Evolutionary conservation across 192 early-diverging fungal genomes (phyloP).

Genomic region (Coemansia erecta): DNA sequence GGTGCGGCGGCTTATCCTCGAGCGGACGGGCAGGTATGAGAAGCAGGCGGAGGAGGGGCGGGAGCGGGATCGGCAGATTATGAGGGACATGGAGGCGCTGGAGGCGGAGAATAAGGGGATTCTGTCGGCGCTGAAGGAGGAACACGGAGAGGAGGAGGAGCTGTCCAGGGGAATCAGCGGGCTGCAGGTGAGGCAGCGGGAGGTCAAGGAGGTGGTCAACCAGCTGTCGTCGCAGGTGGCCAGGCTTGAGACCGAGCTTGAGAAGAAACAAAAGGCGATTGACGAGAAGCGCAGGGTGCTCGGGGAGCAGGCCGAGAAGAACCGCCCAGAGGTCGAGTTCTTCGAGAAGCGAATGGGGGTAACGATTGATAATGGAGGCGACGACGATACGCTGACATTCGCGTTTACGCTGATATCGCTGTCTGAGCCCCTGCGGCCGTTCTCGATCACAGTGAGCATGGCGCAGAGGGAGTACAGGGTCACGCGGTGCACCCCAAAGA

Average conservation of each 20-base stretch:
- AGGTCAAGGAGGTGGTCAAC: constrained; percentile 27
- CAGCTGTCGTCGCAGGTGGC: constrained; percentile 41
- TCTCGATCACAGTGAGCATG: constrained; percentile 59
- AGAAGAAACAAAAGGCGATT: constrained; percentile 51
- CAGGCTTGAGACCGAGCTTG: constrained; percentile 52
- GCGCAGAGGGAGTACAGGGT: constrained; percentile 57
- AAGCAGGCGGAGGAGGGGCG: constrained; percentile 17
- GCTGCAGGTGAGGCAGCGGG: constrained; percentile 45
- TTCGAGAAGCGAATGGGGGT: constrained; percentile 56
- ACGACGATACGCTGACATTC: constrained; percentile 60
- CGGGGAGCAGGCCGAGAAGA: constrained; percentile 51
- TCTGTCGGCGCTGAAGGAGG: constrained; percentile 51
- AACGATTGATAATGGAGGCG: constrained; percentile 37
- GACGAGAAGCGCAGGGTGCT: constrained; percentile 53
- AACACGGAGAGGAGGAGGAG: constrained; percentile 49
- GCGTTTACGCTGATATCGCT: constrained; percentile 65
- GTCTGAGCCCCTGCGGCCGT: constrained; percentile 54
- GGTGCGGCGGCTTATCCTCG: constrained; percentile 42
- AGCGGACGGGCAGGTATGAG: constrained; percentile 26
- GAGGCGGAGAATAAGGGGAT: constrained; percentile 42
- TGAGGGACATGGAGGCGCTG: constrained; percentile 34
- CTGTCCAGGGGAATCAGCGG: constrained; percentile 44
- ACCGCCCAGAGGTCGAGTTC: constrained; percentile 59
- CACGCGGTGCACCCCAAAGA: constrained; percentile 54
- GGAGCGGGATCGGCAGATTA: constrained; percentile 37